A percentile compares a stretch with the other conserved stretches of the same genome.
phyloP scores from a whole-genome alignment of 306 rosid species.

The Alnus glutinosa region DNA sequence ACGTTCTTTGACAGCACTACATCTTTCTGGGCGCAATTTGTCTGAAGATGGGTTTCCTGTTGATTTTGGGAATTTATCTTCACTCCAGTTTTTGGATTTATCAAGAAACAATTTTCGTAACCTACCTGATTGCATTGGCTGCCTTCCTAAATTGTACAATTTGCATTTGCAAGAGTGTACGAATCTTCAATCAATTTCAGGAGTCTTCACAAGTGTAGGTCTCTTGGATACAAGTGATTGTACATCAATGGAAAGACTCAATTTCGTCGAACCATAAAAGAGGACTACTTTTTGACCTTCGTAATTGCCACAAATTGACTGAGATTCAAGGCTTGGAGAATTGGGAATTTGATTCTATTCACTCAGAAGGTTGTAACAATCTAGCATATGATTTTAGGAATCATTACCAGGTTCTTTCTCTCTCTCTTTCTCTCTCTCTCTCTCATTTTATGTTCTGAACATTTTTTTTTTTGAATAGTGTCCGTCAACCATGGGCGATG shows the following conservation, averaged over 20 bases:
- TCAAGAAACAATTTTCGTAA: not conserved
- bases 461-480: no score
- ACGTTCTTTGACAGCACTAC: no score
- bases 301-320: not conserved
- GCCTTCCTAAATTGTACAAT: not conserved
- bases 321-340: not conserved
- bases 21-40: not conserved
- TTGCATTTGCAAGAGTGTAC: not conserved
- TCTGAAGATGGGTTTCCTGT: not conserved
- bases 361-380: no score
- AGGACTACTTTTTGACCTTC: no score
- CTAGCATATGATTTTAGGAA: no score
- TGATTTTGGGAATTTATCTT: not conserved
- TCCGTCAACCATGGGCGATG: no score
- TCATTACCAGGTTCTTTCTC: no score
- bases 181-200: not conserved
- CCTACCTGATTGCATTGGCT: not conserved
- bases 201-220: not conserved
- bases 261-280: not conserved
- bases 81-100: not conserved
- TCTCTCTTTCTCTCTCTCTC: no score
- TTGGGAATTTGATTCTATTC: not conserved
- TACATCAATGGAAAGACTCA: not conserved
- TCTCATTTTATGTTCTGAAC: no score
- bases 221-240: not conserved